Base-by-base conservation (phyloP, 257 asterid species). In the Fraxinus americana region DNA sequence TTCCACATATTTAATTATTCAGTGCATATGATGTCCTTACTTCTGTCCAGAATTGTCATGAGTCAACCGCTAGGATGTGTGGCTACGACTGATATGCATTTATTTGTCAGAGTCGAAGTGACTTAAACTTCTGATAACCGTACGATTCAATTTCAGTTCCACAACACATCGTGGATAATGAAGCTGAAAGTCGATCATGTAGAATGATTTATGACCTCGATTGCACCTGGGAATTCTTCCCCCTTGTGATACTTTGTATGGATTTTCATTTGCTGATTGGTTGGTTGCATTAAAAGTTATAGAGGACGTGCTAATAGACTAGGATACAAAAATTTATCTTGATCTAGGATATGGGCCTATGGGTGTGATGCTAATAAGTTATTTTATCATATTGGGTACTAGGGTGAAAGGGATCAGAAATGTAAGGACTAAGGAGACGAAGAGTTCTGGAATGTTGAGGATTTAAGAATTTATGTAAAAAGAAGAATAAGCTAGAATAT, bases 11-110 rank as follows among this genome's bases (percentile, higher is more conserved):
- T 23, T 79, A 72, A 36, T 59, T n/a, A 75, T 34, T 32, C 65
- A 61, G 35, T 36, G 45, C 69, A 30, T 70, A 27, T 57, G 75
- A 68, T 16, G 17, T 59, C 35, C 23, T 36, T 67, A 74, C 54
- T 81, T 57, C 76, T 68, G 13, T 71, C 74, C 54, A 23, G 77
- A 77, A 71, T 57, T 68, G 14, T 61, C 25, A 13, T 67, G 48
- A 12, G 0, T 30, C 74, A 72, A 71, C 74, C 54, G 27, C 67
- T 71, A 43, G 41, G 70, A 35, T 1, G 14, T 69, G 48, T 23
- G 70, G n/a, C 73, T 25, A 52, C 67, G 45, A 71, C 57, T 30
- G 29, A 35, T 43, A 59, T 54, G 72, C 77, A 78, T 84, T 10
- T 70, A 63, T 71, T 63, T 67, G 38, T 81, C 68, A 54, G 73